Conservation (phyloP, 2,329 filamentous ascomycete species). For the Neurospora sp. region DNA sequence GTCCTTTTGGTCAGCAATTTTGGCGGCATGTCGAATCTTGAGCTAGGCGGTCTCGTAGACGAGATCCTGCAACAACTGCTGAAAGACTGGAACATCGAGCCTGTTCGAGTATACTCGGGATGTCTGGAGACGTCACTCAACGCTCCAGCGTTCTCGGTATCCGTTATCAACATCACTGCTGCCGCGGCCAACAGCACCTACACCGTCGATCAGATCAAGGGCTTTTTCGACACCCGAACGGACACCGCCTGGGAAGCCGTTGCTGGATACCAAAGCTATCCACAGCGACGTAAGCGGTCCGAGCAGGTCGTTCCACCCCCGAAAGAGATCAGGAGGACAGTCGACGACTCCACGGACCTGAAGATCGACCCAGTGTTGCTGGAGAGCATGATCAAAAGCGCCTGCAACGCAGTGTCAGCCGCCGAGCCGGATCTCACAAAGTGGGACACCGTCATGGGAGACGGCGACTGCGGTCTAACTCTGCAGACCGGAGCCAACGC, state of each 20-base stretch:
- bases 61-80: conserved; percentile 42
- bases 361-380: conserved; percentile 42
- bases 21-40: conserved; percentile 47
- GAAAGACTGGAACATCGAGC: conserved; percentile 36
- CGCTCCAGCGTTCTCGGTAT: conserved; percentile 60
- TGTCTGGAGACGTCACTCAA: conserved; percentile 65
- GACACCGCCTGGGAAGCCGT: conserved; percentile 47
- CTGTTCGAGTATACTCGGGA: conserved; percentile 48
- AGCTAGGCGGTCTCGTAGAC: conserved; percentile 44
- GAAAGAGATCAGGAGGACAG: conserved; percentile 23
- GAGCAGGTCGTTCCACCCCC: conserved; percentile 34
- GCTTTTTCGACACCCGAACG: conserved; percentile 55
- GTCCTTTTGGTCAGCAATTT: conserved; percentile 50
- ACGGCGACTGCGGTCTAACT: conserved; percentile 58
- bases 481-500: conserved; percentile 42
- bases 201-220: conserved; percentile 44
- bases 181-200: conserved; percentile 35
- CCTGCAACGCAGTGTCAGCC: conserved; percentile 40
- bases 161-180: conserved; percentile 49
- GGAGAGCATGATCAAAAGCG: conserved; percentile 45
- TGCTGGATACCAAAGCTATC: conserved; percentile 33
- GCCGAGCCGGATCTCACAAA: conserved; percentile 54
- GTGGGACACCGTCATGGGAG: conserved; percentile 55
- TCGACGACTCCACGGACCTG: conserved; percentile 32
- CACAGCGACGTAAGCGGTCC: conserved; percentile 28